A percentile compares a stretch with the other conserved stretches of the same genome.
These are phyloP conservation scores for Xeromyces bisporus DNA, from an alignment of 495 filamentous ascomycete species.

Conservation along the genomic window DNA sequence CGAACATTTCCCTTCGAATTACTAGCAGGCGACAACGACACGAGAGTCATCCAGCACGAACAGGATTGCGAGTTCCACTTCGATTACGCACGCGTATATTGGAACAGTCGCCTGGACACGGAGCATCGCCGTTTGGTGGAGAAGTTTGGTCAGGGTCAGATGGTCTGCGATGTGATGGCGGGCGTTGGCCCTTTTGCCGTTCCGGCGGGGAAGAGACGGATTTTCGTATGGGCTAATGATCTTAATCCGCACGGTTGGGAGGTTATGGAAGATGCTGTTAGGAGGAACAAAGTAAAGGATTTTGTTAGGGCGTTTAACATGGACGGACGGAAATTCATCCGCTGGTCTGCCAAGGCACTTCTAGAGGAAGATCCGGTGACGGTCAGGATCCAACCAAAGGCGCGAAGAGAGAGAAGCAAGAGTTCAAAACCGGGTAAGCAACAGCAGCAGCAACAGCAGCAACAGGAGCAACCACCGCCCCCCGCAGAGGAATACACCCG, in stretches of 20 bases:
- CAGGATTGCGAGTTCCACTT: constrained; percentile 33
- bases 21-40: constrained; percentile 60
- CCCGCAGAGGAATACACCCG: constrained; percentile 34
- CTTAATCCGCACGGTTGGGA: constrained; percentile 78
- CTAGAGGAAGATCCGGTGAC: constrained; percentile 33
- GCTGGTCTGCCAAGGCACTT: constrained; percentile 43
- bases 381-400: constrained; percentile 21
- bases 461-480: constrained; percentile 15
- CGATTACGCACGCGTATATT: constrained; percentile 71
- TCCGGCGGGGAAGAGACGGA: constrained; percentile 71
- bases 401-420: constrained; percentile 11
- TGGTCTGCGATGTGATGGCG: constrained; percentile 94
- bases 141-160: constrained; percentile 66
- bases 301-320: constrained; percentile 65
- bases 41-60: constrained; percentile 57
- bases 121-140: constrained; percentile 72
- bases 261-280: constrained; percentile 50
- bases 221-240: constrained; percentile 96
- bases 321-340: constrained; percentile 73
- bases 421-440: constrained; percentile 7
- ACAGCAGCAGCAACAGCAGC: too few relatives aligned
- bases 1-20: constrained; percentile 89
- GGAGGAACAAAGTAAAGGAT: constrained; percentile 58
- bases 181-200: constrained; percentile 92
- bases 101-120: constrained; percentile 79